Percentiles rank a stretch among this genome's conserved stretches.
These are phyloP conservation scores for Cladosporium austrohemisphaericum DNA, from an alignment of 2,329 filamentous ascomycete species.

Conservation along the genomic window DNA sequence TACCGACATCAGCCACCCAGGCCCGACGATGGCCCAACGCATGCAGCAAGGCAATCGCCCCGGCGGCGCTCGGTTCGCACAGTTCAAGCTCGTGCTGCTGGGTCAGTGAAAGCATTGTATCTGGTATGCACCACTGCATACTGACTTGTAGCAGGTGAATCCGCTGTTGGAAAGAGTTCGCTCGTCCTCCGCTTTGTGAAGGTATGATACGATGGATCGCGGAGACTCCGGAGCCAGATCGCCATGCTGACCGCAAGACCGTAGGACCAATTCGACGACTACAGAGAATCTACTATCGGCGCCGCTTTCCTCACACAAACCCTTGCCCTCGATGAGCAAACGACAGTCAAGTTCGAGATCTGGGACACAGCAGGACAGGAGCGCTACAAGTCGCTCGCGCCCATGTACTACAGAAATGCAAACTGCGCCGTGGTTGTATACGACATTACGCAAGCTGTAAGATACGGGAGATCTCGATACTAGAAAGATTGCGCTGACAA, in stretches of 20 bases:
- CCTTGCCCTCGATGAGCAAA: slow-evolving; percentile 95
- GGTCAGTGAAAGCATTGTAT: slow-evolving; percentile 53
- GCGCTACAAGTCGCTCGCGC: slow-evolving; percentile 95
- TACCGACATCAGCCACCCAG: slow-evolving; percentile 1
- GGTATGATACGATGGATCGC: slow-evolving; percentile 49
- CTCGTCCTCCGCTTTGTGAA: slow-evolving; percentile 98
- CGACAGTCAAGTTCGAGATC: slow-evolving; percentile 99
- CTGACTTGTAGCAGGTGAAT: slow-evolving; percentile 69
- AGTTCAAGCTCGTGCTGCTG: slow-evolving; percentile 97
- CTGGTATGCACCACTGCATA: slow-evolving; percentile 24
- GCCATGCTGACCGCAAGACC: not conserved
- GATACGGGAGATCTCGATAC: no score
- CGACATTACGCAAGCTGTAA: slow-evolving; percentile 97
- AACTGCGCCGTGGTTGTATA: slow-evolving; percentile 99
- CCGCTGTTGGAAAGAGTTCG: slow-evolving; percentile 98
- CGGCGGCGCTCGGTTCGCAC: slow-evolving; percentile 76
- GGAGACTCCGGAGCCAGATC: not conserved
- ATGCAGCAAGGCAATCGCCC: slow-evolving; percentile 66
- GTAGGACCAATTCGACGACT: slow-evolving; percentile 98
- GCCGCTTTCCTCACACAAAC: slow-evolving; percentile 98
- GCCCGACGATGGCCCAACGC: slow-evolving; percentile 72
- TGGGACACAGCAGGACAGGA: slow-evolving; percentile 99
- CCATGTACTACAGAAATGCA: slow-evolving; percentile 99
- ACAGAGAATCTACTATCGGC: slow-evolving; percentile 96
- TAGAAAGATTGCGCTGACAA: slow-evolving; percentile 26